Conservation (phyloP, 2,329 filamentous ascomycete species). For the Ramularia collo-cygni region DNA sequence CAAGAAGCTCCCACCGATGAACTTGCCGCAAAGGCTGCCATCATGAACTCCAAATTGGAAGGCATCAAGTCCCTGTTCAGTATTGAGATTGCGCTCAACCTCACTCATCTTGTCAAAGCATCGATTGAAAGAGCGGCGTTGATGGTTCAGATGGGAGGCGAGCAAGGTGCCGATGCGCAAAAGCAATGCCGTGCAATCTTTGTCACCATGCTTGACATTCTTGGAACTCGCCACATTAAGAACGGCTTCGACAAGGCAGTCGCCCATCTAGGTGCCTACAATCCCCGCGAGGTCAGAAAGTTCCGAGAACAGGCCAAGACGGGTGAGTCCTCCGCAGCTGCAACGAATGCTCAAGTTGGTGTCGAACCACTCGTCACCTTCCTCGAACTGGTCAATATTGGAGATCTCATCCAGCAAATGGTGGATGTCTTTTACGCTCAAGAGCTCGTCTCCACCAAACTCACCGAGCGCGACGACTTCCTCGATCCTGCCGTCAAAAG, state of each 20-base stretch:
- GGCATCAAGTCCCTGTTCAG: constrained; percentile 93
- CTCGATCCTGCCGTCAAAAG: constrained; percentile 84
- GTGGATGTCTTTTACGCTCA: constrained; percentile 98
- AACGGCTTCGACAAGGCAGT: constrained; percentile 92
- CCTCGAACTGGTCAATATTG: constrained; percentile 94
- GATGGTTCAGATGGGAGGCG: constrained; percentile 73
- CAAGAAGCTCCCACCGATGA: constrained; percentile 76
- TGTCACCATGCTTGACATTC: constrained; percentile 70
- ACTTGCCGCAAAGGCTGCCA: constrained; percentile 90
- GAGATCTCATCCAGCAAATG: constrained; percentile 97
- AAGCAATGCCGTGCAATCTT: constrained; percentile 90
- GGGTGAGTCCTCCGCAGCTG: constrained; percentile 5
- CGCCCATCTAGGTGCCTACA: constrained; percentile 82
- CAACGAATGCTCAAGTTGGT: constrained; percentile 35
- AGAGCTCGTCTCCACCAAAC: constrained; percentile 73
- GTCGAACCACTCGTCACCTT: constrained; percentile 93
- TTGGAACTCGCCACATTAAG: constrained; percentile 82
- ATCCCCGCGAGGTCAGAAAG: constrained; percentile 72
- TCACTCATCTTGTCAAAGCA: constrained; percentile 83
- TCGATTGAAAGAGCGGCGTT: constrained; percentile 78
- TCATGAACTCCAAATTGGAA: constrained; percentile 91
- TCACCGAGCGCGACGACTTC: constrained; percentile 91
- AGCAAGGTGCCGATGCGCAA: constrained; percentile 68
- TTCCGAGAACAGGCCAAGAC: constrained; percentile 27
- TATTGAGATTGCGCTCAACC: constrained; percentile 84